A percentile compares a stretch with the other conserved stretches of the same genome.
These are phyloP conservation scores for Vitis cinerea DNA, from an alignment of 164 flowering plant species.

Conservation along the genomic window DNA sequence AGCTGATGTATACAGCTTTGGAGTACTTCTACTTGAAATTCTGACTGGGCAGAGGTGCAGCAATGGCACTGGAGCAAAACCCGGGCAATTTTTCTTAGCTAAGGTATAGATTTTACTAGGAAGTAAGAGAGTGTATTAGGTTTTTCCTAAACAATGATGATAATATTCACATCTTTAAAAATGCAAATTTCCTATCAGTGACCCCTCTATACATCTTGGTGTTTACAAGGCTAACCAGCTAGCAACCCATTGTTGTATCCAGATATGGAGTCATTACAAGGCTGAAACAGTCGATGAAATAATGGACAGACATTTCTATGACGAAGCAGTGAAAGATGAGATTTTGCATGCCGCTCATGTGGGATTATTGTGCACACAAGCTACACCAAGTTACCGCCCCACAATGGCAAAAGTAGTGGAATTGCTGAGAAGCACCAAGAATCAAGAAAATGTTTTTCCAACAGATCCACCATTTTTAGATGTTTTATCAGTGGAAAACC, in stretches of 20 bases:
- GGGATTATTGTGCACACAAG: conserved; percentile 17
- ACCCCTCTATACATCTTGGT: too few relatives aligned
- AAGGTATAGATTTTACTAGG: conserved; percentile 3
- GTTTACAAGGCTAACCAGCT: not conserved
- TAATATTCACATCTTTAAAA: not conserved
- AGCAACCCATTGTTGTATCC: not conserved
- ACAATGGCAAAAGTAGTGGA: conserved; percentile 16
- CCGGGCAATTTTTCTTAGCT: conserved; percentile 6
- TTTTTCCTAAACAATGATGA: not conserved
- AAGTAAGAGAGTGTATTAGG: not conserved
- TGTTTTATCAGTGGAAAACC: not conserved
- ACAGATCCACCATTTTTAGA: conserved; percentile 22
- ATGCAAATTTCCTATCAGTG: too few relatives aligned
- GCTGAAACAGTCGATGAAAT: not conserved
- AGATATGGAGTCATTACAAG: conserved; percentile 16
- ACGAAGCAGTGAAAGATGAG: not conserved
- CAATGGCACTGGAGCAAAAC: conserved; percentile 6
- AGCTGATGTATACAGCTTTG: conserved; percentile 13
- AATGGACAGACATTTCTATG: conserved; percentile 3
- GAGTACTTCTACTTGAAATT: conserved; percentile 15
- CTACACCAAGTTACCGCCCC: conserved; percentile 9
- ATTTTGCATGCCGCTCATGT: conserved; percentile 8
- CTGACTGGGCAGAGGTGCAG: conserved; percentile 17
- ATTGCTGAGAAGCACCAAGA: conserved; percentile 1
- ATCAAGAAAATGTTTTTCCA: not conserved